These are phyloP conservation scores for Hyaloscypha variabilis DNA, from an alignment of 495 filamentous ascomycete genomes.

Conservation along the genomic window DNA sequence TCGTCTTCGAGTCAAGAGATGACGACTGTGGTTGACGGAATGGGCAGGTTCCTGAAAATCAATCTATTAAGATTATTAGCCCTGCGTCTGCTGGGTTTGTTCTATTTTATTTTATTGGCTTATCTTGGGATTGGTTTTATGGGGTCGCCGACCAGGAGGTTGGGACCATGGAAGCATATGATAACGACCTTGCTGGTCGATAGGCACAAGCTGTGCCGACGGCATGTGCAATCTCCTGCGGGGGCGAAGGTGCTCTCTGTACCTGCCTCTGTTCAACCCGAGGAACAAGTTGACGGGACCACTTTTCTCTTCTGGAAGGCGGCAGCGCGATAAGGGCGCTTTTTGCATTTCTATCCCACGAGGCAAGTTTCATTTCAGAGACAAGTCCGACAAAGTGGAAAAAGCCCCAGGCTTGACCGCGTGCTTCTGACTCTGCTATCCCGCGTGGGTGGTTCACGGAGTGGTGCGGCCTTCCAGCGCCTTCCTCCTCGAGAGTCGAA, in stretches of 20 bases:
- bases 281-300: neutral
- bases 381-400: neutral
- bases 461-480: neutral
- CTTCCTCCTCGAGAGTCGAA: neutral
- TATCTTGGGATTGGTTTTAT: too few species aligned
- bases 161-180: neutral
- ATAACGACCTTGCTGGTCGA: neutral
- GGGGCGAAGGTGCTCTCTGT: neutral
- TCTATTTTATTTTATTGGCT: too few species aligned
- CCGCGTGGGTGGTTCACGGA: neutral
- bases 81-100: too few species aligned
- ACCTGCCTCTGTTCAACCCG: neutral
- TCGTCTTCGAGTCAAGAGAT: too few species aligned
- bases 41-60: too few species aligned
- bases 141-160: too few species aligned
- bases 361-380: neutral
- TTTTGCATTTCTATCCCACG: neutral
- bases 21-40: too few species aligned
- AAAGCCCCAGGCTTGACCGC: neutral
- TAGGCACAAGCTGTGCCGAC: neutral
- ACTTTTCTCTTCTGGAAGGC: neutral
- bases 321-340: neutral
- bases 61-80: too few species aligned
- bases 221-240: neutral
- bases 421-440: neutral